Conservation (phyloP, 345 rosid species). For the Litchi chinensis region DNA sequence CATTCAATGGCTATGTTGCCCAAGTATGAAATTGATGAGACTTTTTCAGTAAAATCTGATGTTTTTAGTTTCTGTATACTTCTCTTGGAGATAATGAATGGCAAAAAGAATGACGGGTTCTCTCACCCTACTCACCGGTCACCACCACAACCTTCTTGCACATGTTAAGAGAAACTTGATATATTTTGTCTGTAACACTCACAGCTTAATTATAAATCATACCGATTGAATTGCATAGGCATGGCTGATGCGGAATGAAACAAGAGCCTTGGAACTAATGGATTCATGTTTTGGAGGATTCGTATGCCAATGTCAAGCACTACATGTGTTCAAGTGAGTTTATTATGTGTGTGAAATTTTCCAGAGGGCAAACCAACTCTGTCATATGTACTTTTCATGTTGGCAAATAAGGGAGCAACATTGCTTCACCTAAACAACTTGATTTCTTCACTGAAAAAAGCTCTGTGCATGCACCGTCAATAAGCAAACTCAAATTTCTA, state of each 20-base stretch:
- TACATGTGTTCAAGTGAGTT: slow-evolving; percentile 1
- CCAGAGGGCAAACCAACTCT: slow-evolving; percentile 4
- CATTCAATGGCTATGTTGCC: slow-evolving; percentile 17
- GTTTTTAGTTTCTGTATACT: slow-evolving; percentile 16
- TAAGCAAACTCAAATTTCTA: no score
- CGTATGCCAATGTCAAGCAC: not conserved
- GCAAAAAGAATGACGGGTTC: slow-evolving; percentile 13
- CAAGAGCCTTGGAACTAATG: slow-evolving; percentile 4
- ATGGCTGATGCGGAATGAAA: slow-evolving; percentile 14
- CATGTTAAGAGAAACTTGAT: slow-evolving; percentile 4
- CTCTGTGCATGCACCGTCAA: no score
- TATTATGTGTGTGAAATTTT: slow-evolving; percentile 10
- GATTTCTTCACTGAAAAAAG: no score
- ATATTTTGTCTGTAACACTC: not conserved
- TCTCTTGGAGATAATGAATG: slow-evolving; percentile 4
- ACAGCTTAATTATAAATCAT: not conserved
- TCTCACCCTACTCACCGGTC: slow-evolving; percentile 3
- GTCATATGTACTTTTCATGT: not conserved
- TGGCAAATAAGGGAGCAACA: no score
- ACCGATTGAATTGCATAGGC: slow-evolving; percentile 5
- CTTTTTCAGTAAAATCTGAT: not conserved
- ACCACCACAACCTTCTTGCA: slow-evolving; percentile 14
- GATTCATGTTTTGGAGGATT: not conserved
- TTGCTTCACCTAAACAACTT: no score
- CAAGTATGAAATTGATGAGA: slow-evolving; percentile 6